These are phyloP conservation scores for Penicillium sp. DNA, from an alignment of 2,329 filamentous ascomycete genomes.

Conservation along the genomic window DNA sequence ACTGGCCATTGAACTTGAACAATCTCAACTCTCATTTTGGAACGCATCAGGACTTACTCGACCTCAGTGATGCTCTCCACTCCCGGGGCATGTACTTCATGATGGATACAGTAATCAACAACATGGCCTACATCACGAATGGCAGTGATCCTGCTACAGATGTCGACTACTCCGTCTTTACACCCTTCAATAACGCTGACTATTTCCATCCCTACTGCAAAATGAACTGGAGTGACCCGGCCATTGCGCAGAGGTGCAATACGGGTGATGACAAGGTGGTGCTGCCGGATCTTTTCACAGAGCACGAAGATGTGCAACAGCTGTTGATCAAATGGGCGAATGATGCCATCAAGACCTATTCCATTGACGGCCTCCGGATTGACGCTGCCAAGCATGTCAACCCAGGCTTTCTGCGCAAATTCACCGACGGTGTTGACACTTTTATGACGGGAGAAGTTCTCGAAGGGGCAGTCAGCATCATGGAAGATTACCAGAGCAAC, in stretches of 20 bases:
- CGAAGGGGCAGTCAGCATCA: conserved; percentile 32
- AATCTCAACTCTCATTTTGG: conserved; percentile 51
- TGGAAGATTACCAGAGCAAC: conserved; percentile 43
- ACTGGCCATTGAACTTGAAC: conserved; percentile 50
- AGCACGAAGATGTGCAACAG: conserved; percentile 38
- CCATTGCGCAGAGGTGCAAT: conserved; percentile 18
- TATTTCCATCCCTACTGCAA: conserved; percentile 33
- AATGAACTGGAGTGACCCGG: conserved; percentile 36
- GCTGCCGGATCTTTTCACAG: conserved; percentile 49
- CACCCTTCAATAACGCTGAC: conserved; percentile 28
- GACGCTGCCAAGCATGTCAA: conserved; percentile 51
- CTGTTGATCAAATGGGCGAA: conserved; percentile 43
- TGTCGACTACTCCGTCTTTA: conserved; percentile 25
- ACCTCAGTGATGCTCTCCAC: conserved; percentile 47
- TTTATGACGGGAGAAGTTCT: conserved; percentile 50
- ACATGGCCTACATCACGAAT: conserved; percentile 40
- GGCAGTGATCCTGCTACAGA: conserved; percentile 23
- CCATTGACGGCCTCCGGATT: conserved; percentile 50
- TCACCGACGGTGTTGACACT: conserved; percentile 34
- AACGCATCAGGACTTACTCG: conserved; percentile 46
- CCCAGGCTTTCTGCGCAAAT: conserved; percentile 39
- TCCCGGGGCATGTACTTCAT: conserved; percentile 51
- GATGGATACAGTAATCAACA: conserved; percentile 54
- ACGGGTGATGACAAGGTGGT: conserved; percentile 39
- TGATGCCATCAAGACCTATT: conserved; percentile 43